A percentile compares a stretch with the other conserved stretches of the same genome.
Conservation (phyloP, 495 filamentous ascomycete species). For the Gamarada debralockiae region DNA sequence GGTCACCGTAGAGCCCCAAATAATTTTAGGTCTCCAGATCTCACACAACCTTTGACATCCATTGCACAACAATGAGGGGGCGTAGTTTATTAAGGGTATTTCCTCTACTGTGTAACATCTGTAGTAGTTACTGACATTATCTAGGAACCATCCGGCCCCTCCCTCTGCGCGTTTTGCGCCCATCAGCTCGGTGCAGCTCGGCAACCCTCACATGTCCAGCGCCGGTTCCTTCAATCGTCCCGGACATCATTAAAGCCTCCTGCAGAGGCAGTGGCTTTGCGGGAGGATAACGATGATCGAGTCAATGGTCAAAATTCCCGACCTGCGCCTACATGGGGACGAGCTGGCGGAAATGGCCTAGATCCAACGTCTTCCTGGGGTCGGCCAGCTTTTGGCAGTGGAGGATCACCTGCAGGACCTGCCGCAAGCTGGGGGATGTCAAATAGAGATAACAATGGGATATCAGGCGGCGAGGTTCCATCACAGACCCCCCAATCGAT, state of each 20-base stretch:
- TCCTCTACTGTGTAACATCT: background rate
- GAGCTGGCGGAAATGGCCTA: conserved; percentile 1
- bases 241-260: conserved; percentile 13
- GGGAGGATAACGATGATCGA: conserved; percentile 6
- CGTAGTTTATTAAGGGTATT: conserved; percentile 21
- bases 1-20: conserved; percentile 5
- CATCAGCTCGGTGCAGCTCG: conserved; percentile 21
- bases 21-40: conserved; percentile 1
- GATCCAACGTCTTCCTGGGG: conserved; percentile 8
- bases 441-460: background rate
- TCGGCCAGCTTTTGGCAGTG: background rate
- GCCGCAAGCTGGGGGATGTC: conserved; percentile 1
- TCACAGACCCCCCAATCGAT: background rate
- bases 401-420: background rate
- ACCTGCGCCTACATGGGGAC: conserved; percentile 5
- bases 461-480: background rate
- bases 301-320: background rate
- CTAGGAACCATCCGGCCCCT: conserved; percentile 22
- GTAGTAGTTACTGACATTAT: conserved; percentile 7
- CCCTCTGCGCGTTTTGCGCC: conserved; percentile 26
- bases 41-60: background rate
- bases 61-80: conserved; percentile 20
- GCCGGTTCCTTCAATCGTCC: conserved; percentile 23
- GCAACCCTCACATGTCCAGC: conserved; percentile 17
- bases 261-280: conserved; percentile 8